These are phyloP conservation scores for Marasmius fiardii DNA, from an alignment of 1,284 basidiomycete species.

Conservation along the genomic window DNA sequence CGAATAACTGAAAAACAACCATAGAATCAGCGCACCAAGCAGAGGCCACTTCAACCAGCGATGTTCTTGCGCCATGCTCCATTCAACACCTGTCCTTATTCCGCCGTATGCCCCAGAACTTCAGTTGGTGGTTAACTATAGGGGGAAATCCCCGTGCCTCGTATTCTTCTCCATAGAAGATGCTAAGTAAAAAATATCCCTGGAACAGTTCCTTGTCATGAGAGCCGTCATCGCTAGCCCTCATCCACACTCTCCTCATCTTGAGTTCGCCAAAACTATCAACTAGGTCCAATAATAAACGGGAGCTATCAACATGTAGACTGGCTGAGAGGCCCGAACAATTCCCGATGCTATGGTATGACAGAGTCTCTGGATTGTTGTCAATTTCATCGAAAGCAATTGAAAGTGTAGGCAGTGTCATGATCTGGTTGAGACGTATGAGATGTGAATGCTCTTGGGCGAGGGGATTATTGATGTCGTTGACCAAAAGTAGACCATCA, in stretches of 20 bases:
- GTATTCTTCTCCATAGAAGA: slow-evolving; percentile 3
- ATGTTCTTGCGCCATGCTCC: neutral
- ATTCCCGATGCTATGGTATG: neutral
- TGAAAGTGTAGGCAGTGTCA: neutral
- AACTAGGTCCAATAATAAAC: neutral
- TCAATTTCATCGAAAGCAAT: neutral
- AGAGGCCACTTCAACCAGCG: too few species aligned
- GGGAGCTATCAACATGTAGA: neutral
- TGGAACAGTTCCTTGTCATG: neutral
- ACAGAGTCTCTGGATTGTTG: neutral
- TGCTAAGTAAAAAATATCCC: neutral
- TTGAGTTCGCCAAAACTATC: slow-evolving; percentile 2
- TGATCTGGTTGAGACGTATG: neutral
- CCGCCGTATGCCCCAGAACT: neutral
- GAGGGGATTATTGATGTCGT: neutral
- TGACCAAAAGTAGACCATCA: neutral
- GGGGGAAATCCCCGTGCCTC: neutral
- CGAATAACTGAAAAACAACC: too few species aligned
- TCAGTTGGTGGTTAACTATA: neutral
- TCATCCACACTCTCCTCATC: neutral
- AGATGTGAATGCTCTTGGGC: neutral
- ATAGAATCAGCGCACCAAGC: too few species aligned
- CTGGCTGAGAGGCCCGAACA: neutral
- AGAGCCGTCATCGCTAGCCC: neutral
- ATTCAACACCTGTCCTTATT: neutral